phyloP scores from a whole-genome alignment of 139 green algal genomes.

The Eudorina sp. region DNA sequence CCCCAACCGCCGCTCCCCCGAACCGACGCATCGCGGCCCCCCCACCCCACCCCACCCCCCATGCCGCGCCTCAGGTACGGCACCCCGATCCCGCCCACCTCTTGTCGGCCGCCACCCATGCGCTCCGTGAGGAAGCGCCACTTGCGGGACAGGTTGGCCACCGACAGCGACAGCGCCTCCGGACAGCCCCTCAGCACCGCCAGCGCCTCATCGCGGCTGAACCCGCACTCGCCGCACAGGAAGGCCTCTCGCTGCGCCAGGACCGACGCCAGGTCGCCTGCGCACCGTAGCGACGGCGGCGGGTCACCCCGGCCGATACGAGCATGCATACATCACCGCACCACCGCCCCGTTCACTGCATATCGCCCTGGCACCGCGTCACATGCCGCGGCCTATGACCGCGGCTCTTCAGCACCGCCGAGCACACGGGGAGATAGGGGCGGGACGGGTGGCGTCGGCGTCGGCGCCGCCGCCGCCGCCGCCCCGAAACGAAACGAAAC shows the following conservation, averaged over 20 bases:
- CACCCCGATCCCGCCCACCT: neutral
- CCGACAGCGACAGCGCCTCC: neutral
- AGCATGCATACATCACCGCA: too few relatives aligned
- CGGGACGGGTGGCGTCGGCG: too few relatives aligned
- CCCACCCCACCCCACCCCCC: neutral
- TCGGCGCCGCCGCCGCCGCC: too few relatives aligned
- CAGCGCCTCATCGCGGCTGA: neutral
- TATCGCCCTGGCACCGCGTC: too few relatives aligned
- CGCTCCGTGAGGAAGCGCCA: conserved; percentile 18
- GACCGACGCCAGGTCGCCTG: conserved; percentile 1
- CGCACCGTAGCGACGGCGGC: too few relatives aligned
- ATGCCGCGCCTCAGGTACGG: too few relatives aligned
- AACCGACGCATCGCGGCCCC: neutral
- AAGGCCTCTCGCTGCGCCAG: neutral
- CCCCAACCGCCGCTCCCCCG: neutral
- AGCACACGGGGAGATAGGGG: too few relatives aligned
- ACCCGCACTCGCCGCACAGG: neutral
- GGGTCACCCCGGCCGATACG: too few relatives aligned
- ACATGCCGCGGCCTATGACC: too few relatives aligned
- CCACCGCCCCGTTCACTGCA: too few relatives aligned
- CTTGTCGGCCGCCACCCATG: neutral
- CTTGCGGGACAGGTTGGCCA: conserved; percentile 42
- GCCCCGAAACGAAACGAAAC: too few relatives aligned
- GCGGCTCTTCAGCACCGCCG: too few relatives aligned
- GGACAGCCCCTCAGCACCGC: neutral